A percentile compares a stretch with the other conserved stretches of the same genome.
Evolutionary conservation across 2,329 filamentous ascomycete genomes (phyloP).

Genomic region (Ceratocystis papillata): DNA sequence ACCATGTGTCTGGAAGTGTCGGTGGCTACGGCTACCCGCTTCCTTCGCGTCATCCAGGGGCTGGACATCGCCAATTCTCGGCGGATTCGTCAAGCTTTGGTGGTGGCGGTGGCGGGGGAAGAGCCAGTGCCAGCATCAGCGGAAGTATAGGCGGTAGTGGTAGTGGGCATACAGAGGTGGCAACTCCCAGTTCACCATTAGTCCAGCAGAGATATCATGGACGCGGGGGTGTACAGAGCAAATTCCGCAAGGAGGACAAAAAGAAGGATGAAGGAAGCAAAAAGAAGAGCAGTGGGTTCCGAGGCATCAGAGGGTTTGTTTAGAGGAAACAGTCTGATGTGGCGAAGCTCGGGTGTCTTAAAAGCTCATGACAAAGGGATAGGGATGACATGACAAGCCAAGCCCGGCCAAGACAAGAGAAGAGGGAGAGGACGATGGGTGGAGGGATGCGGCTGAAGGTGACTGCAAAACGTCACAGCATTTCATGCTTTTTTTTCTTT

Average conservation of each 20-base stretch:
- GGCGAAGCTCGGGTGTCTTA: not conserved
- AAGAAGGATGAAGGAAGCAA: conserved; percentile 35
- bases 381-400: not conserved
- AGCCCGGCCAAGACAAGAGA: too few relatives aligned
- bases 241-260: conserved; percentile 36
- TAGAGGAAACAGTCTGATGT: conserved; percentile 8
- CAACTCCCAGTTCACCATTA: conserved; percentile 22
- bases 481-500: too few relatives aligned
- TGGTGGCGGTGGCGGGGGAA: not conserved
- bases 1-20: not conserved
- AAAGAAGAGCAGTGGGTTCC: conserved; percentile 32
- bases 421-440: not conserved
- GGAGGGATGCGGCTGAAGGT: not conserved
- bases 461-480: not conserved
- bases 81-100: not conserved
- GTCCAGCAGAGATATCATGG: conserved; percentile 24
- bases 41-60: conserved; percentile 21
- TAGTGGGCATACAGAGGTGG: conserved; percentile 33
- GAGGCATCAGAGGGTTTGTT: conserved; percentile 32
- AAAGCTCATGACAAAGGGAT: not conserved
- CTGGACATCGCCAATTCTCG: not conserved
- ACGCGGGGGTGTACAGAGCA: conserved; percentile 19
- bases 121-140: not conserved
- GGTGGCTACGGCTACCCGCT: not conserved
- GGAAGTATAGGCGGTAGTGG: conserved; percentile 38